These are phyloP conservation scores for Arctostaphylos glauca DNA, from an alignment of 148 eudicot genomes.

Conservation along the genomic window DNA sequence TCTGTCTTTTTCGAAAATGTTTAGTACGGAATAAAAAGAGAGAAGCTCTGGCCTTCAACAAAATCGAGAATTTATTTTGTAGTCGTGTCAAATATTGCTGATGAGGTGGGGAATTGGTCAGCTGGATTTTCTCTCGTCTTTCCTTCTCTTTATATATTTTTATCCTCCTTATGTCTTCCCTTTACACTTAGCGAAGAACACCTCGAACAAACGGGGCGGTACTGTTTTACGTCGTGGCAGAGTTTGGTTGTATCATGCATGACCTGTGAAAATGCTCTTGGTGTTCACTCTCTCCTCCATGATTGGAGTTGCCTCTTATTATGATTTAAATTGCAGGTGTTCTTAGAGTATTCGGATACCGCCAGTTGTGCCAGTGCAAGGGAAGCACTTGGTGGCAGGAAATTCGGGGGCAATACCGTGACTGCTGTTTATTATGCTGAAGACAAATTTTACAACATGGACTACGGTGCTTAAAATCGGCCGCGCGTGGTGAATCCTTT, in stretches of 20 bases:
- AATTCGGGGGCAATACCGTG: constrained; percentile 76
- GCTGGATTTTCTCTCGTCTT: not conserved
- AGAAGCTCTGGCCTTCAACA: too few relatives aligned
- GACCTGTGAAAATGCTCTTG: not conserved
- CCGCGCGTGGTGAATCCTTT: not conserved
- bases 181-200: not conserved
- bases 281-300: not conserved
- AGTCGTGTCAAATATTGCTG: not conserved
- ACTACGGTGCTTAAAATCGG: constrained; percentile 41
- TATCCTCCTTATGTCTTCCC: not conserved
- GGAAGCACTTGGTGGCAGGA: constrained; percentile 65
- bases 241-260: not conserved
- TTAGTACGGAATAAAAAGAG: too few relatives aligned
- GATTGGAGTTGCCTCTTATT: not conserved
- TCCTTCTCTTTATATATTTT: not conserved
- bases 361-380: constrained; percentile 55
- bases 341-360: constrained; percentile 68
- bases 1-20: too few relatives aligned
- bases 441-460: constrained; percentile 49
- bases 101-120: not conserved
- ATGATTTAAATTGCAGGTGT: constrained; percentile 45
- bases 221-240: not conserved
- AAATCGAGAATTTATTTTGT: not conserved
- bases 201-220: too few relatives aligned
- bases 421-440: constrained; percentile 72